Evolutionary conservation across 768 basidiomycete genomes (phyloP), one percentile per base, ranked within the genome.

Genomic region (Tricholoma sp.): DNA sequence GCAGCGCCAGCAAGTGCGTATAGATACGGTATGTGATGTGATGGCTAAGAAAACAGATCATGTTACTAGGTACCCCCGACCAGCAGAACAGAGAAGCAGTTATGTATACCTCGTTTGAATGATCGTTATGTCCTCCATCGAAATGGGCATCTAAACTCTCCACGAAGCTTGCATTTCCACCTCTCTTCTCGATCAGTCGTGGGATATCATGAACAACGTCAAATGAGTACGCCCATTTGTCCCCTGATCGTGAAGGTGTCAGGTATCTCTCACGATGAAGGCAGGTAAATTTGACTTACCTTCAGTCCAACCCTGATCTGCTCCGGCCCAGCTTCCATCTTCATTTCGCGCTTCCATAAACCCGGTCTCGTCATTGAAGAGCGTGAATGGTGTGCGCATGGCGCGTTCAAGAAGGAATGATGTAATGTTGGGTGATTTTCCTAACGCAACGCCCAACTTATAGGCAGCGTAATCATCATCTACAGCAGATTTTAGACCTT

Each of bases 11-110:
- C 86, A 1, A 91, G 71, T 0, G 86, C 74, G 62, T 93, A 93
- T 36, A 92, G 74, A 66, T 92, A 93, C 0, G 91, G 90, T 42
- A 92, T 91, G 65, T 92, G 90, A 59, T 92, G 91, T 0, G 88
- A 90, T 0, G 91, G 90, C 86, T 89, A 56, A 6, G 9, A 47
- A 9, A 29, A 36, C 24, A 24, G 24, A 24, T 17, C 3, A 13
- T 37, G 4, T 7, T 24, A 7, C 6, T 29, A 5, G 29, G 10
- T n/a, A 20, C 17, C 2, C 17, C 2, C 10, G 29, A 29, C 4
- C 10, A 36, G 9, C 36, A 54, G 33, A 3, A 9, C 1, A 44
- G 37, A 44, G 17, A 29, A 15, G 12, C 17, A 33, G 6, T 64
- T 74, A 6, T 53, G 81, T 74, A 6, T 53, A 81, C 87, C 78